A percentile compares a stretch with the other conserved stretches of the same genome.
These are phyloP conservation scores for Neofusicoccum parvum DNA, from an alignment of 2,329 filamentous ascomycete genomes.

Conservation along the genomic window DNA sequence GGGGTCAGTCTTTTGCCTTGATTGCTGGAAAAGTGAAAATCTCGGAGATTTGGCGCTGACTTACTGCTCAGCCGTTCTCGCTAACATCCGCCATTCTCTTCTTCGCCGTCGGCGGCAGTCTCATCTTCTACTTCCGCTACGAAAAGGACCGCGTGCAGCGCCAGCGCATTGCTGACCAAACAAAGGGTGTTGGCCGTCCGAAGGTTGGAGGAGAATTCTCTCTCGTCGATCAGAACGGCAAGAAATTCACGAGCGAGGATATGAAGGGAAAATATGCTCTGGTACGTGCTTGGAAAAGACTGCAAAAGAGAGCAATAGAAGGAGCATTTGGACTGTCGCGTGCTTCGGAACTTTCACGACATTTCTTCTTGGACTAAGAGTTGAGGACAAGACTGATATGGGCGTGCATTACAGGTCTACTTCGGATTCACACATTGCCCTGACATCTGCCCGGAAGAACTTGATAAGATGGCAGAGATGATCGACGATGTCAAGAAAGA, in stretches of 20 bases:
- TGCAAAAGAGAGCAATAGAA: not conserved
- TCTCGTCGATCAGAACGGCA: slow-evolving; percentile 79
- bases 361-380: not conserved
- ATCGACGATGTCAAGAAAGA: slow-evolving; percentile 67
- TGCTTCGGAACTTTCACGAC: not conserved
- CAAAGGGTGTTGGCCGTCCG: slow-evolving; percentile 88
- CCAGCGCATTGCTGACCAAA: slow-evolving; percentile 84
- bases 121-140: slow-evolving; percentile 88
- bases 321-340: not conserved
- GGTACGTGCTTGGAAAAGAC: slow-evolving; percentile 52
- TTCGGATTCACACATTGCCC: slow-evolving; percentile 99
- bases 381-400: not conserved
- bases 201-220: slow-evolving; percentile 90
- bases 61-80: slow-evolving; percentile 73
- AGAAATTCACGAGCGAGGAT: slow-evolving; percentile 74
- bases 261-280: slow-evolving; percentile 84
- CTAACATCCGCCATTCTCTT: slow-evolving; percentile 89
- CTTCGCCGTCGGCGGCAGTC: slow-evolving; percentile 71
- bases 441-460: slow-evolving; percentile 97
- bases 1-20: slow-evolving; percentile 9
- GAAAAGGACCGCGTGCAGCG: slow-evolving; percentile 92
- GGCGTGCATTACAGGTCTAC: slow-evolving; percentile 68
- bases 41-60: not conserved
- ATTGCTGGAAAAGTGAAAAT: not conserved
- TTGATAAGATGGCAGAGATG: slow-evolving; percentile 99